phyloP scores from a whole-genome alignment of 2,329 filamentous ascomycete genomes.

The Colletotrichum chrysophilum region DNA sequence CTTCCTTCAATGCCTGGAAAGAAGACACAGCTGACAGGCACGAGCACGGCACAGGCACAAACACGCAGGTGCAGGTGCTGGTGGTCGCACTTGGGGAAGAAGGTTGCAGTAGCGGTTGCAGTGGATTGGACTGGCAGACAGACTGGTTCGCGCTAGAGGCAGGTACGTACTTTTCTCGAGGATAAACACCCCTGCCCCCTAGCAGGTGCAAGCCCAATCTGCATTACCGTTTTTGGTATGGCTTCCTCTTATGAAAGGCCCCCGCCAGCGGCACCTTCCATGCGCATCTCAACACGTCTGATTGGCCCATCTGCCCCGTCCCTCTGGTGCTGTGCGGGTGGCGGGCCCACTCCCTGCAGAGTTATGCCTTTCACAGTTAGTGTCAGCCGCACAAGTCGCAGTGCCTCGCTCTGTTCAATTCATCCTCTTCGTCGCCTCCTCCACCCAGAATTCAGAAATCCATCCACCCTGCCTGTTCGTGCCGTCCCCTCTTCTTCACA shows the following conservation, averaged over 20 bases:
- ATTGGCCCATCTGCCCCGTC: constrained; percentile 1
- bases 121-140: not conserved
- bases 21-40: not conserved
- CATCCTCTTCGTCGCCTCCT: not conserved
- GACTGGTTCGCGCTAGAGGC: constrained; percentile 2
- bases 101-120: constrained; percentile 21
- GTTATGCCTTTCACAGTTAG: not conserved
- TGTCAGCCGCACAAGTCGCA: not conserved
- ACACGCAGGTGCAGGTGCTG: not conserved
- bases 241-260: not conserved
- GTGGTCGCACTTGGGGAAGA: constrained; percentile 4
- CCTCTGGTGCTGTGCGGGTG: not conserved
- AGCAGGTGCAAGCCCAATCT: not conserved
- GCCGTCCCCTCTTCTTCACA: not conserved
- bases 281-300: not conserved
- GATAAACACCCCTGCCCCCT: not conserved
- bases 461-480: not conserved
- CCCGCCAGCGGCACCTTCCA: not conserved
- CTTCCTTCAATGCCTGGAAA: not conserved
- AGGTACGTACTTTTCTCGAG: not conserved
- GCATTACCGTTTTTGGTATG: not conserved
- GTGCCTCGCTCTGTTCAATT: not conserved
- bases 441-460: not conserved
- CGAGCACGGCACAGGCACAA: not conserved
- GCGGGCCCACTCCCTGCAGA: not conserved